Evolutionary conservation across 805 yeast genomes (phyloP).

Genomic region (Lachancea quebecensis): DNA sequence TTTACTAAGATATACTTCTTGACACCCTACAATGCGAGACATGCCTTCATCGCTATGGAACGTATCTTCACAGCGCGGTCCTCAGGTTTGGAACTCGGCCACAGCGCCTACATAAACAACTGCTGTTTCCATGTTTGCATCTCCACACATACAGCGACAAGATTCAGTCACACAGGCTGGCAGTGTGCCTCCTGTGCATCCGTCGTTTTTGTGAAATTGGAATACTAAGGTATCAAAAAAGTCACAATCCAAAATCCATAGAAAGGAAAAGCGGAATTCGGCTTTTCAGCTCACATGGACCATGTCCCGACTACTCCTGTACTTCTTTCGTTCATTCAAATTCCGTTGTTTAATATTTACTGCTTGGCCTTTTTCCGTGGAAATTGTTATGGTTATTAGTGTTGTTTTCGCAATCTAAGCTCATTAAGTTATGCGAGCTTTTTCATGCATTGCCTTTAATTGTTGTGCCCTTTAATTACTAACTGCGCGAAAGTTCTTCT

Average conservation of each 20-base stretch:
- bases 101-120: neutral
- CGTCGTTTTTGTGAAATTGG: constrained; percentile 11
- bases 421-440: neutral
- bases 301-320: no score
- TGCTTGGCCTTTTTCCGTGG: neutral
- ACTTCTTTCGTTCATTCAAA: no score
- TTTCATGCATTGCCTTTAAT: neutral
- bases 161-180: constrained; percentile 2
- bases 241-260: no score
- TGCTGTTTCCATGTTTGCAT: constrained; percentile 3
- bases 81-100: constrained; percentile 5
- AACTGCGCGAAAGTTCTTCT: neutral
- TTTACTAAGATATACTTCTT: no score
- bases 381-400: neutral
- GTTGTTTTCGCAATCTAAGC: neutral
- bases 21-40: constrained; percentile 2
- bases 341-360: neutral
- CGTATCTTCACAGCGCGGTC: neutral
- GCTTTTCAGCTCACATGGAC: no score
- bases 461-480: neutral
- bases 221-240: no score
- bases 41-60: constrained; percentile 1
- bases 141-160: constrained; percentile 4
- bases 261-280: no score
- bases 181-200: constrained; percentile 18